Base-by-base conservation (phyloP, 2,329 filamentous ascomycete genomes). In the Pseudogymnoascus sp. region DNA sequence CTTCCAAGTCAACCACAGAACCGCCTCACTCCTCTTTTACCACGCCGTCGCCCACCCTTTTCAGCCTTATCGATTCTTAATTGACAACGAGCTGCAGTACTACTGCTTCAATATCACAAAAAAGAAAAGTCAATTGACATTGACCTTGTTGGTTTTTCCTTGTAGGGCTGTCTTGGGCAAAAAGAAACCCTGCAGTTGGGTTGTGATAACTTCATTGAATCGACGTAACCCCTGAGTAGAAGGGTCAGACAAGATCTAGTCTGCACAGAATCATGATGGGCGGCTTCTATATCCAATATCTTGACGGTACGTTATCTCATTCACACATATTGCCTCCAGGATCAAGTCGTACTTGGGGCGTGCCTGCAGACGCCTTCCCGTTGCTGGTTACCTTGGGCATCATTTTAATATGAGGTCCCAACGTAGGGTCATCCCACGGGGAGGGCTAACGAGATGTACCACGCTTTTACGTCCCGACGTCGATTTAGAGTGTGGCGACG, bases 291-390 rank as follows among this genome's bases (percentile, higher is more conserved):
- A 65, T 65, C 62, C 86, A 89, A 72, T 90, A 90, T 75, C 80
- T 90, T 69, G 85, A 88, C 75, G 89, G 87, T 90, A 87, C 85
- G 87, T 88, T 70, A 60, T 71, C 62, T 63, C 13, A 34, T 23
- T 36, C 28, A 54, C 45, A 36, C 36, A 39, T 63, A 21, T 61
- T 41, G 14, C 36, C 62, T 23, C 37, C 45, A 7, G 62, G 62
- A 36, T 63, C 31, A 16, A 60, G 62, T 57, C 19, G 28, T 61
- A 61, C 60, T 39, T 31, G 39, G 25, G 34, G 34, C 60, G 36
- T 25, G 14, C 60, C 36, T 61, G 60, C 60, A 61, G 60, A 61
- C 21, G 34, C 51, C 51, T 57, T 43, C 60, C 60, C 39, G 60
- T 61, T 61, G 36, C 60, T 43, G 36, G 39, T 39, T 61, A 61